Evolutionary conservation across 2,329 filamentous ascomycete species (phyloP), one percentile per base, ranked within the genome.

Genomic region (Huntiella omanensis): DNA sequence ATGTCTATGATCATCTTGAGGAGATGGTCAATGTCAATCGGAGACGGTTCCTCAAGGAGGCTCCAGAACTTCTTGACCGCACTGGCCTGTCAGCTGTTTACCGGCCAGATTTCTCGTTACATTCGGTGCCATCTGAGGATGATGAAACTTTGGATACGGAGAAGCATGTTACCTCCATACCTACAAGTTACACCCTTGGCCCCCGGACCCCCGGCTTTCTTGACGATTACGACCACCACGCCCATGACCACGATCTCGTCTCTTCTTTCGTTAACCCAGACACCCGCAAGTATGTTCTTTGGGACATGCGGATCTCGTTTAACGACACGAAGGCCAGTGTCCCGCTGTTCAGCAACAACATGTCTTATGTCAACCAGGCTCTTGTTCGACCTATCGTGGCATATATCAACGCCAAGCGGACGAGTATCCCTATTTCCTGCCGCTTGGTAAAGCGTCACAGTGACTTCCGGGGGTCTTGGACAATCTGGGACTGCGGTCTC

Each of bases 391-490:
- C 91, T 12, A 98, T 98, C 51, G 87, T 98, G 36, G 91, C 91
- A 5, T 98, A 96, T 60, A 96, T 98, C 63, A 98, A 98, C 62
- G 83, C 85, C 37, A 84, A 86, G 59, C 80, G 80, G 57, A 93
- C 88, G 0, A 96, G 94, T 57, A 96, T 98, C 38, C 91, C 91
- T 19, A 85, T 98, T 55, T 83, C 80, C 55, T 96, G 91, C 63
- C 81, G 88, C 50, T 83, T 98, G 42, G 85, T 96, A 52, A 98
- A 98, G 66, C 77, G 78, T 5, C 73, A 78, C 13, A 73, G 73
- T 49, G 91, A 98, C 59, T 98, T 98, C 57, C 84, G 96, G 59
- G 91, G 91, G 33, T 83, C 82, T 54, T 96, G 91, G 91, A 88
- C 87, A 3, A 71, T 92, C 22, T 96, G 83, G 58, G 91, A 98